Percentiles rank a stretch among this genome's conserved stretches.
These are phyloP conservation scores for Sphagnum contortum DNA, from an alignment of 225 moss, liverwort and hornwort species.

Conservation along the genomic window DNA sequence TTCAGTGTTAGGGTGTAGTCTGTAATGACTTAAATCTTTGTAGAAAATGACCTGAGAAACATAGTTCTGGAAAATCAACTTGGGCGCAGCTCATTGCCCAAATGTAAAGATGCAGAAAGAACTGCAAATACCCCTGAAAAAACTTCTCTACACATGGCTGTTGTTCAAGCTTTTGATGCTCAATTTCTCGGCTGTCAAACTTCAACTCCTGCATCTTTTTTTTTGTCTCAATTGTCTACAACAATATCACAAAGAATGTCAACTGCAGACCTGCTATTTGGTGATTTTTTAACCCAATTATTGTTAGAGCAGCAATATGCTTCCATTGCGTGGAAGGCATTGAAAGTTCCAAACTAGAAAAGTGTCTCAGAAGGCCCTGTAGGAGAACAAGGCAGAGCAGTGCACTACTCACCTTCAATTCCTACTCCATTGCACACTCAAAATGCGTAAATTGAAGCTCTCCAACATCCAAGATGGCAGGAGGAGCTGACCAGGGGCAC, in stretches of 20 bases:
- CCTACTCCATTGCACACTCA: slow-evolving; percentile 45
- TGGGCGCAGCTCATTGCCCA: neutral
- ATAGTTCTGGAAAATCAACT: neutral
- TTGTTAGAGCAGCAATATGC: too few species aligned
- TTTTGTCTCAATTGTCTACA: slow-evolving; percentile 38
- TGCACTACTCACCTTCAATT: slow-evolving; percentile 28
- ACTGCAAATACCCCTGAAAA: neutral
- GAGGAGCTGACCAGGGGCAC: slow-evolving; percentile 9
- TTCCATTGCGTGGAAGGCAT: too few species aligned
- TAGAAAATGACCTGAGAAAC: neutral
- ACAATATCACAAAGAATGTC: neutral
- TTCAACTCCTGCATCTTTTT: slow-evolving; percentile 40
- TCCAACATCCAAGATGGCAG: slow-evolving; percentile 24
- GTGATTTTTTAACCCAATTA: too few species aligned
- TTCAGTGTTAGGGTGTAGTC: neutral
- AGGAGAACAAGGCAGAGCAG: neutral
- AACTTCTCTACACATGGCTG: too few species aligned
- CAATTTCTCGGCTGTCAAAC: too few species aligned
- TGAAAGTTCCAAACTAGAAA: neutral
- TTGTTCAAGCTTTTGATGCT: too few species aligned
- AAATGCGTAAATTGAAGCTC: slow-evolving; percentile 42
- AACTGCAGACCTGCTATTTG: neutral
- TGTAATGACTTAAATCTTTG: neutral
- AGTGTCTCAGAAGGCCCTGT: neutral
- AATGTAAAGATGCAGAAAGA: neutral